Evolutionary conservation across 2,329 filamentous ascomycete genomes (phyloP).

Genomic region (Dendrostoma leiphaemia): DNA sequence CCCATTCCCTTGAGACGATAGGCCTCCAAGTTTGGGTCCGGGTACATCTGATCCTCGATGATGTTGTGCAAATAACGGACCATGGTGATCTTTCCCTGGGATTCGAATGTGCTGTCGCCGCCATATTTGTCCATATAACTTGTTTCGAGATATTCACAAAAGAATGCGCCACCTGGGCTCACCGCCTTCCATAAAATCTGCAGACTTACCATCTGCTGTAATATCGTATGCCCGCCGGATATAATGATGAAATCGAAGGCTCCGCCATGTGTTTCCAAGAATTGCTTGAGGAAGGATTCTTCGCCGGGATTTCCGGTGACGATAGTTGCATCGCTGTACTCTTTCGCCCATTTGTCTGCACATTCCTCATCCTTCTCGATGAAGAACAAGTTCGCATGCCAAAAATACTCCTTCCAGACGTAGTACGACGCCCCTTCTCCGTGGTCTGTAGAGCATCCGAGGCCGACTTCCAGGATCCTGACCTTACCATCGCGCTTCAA

Average conservation of each 20-base stretch:
- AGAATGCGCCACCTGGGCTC: conserved; percentile 23
- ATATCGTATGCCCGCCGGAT: conserved; percentile 37
- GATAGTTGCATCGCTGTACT: conserved; percentile 34
- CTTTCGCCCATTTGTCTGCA: conserved; percentile 32
- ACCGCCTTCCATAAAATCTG: conserved; percentile 34
- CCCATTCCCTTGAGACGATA: conserved; percentile 1
- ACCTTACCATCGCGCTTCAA: conserved; percentile 29
- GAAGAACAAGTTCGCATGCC: conserved; percentile 38
- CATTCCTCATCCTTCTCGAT: conserved; percentile 38
- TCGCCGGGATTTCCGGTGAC: conserved; percentile 40
- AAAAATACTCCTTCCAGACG: conserved; percentile 39
- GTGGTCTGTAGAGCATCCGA: conserved; percentile 39
- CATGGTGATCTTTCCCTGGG: not conserved
- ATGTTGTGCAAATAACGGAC: not conserved
- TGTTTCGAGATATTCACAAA: conserved; percentile 1
- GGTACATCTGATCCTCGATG: conserved; percentile 1
- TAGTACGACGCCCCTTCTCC: conserved; percentile 37
- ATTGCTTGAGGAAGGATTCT: conserved; percentile 31
- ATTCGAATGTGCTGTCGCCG: not conserved
- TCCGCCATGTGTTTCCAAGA: conserved; percentile 30
- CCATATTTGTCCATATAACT: not conserved
- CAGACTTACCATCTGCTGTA: conserved; percentile 35
- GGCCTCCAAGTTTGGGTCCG: not conserved
- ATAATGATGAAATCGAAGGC: conserved; percentile 41
- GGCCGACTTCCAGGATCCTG: conserved; percentile 41